These are phyloP conservation scores for Echeveria elegans DNA, from an alignment of 164 flowering plant species.

Conservation along the genomic window DNA sequence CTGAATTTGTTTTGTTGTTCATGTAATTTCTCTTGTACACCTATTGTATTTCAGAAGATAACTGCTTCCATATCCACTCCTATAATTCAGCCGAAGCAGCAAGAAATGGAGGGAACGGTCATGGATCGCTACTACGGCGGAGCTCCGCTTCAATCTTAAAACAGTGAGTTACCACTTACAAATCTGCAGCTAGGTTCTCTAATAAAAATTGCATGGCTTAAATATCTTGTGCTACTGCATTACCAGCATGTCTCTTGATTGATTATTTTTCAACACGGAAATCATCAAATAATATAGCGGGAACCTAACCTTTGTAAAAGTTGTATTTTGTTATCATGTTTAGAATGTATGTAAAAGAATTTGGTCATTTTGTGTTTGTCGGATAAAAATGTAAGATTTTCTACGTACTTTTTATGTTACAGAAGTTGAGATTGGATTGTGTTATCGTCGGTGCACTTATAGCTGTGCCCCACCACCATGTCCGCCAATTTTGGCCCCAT, in stretches of 20 bases:
- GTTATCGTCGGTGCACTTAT: neutral
- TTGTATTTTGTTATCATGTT: neutral
- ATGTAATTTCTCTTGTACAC: too few relatives aligned
- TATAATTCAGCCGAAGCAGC: neutral
- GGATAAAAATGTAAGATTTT: neutral
- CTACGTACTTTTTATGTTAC: too few relatives aligned
- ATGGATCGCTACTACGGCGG: neutral
- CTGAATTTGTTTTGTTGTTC: neutral
- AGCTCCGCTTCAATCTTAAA: neutral
- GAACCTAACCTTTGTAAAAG: neutral
- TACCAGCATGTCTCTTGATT: too few relatives aligned
- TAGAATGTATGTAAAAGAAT: neutral
- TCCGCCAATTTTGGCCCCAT: too few relatives aligned
- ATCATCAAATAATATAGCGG: neutral
- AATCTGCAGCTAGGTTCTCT: neutral
- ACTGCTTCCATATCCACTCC: too few relatives aligned
- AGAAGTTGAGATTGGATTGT: neutral
- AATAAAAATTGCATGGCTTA: too few relatives aligned
- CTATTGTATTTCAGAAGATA: too few relatives aligned
- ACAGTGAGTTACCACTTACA: neutral
- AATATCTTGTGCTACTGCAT: too few relatives aligned
- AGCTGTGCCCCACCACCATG: neutral
- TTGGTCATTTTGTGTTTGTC: neutral
- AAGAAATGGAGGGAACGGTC: neutral
- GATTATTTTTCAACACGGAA: too few relatives aligned